Percentiles rank a stretch among this genome's conserved stretches.
These are phyloP conservation scores for Parastagonospora nodorum DNA, from an alignment of 2,329 filamentous ascomycete genomes.

Conservation along the genomic window DNA sequence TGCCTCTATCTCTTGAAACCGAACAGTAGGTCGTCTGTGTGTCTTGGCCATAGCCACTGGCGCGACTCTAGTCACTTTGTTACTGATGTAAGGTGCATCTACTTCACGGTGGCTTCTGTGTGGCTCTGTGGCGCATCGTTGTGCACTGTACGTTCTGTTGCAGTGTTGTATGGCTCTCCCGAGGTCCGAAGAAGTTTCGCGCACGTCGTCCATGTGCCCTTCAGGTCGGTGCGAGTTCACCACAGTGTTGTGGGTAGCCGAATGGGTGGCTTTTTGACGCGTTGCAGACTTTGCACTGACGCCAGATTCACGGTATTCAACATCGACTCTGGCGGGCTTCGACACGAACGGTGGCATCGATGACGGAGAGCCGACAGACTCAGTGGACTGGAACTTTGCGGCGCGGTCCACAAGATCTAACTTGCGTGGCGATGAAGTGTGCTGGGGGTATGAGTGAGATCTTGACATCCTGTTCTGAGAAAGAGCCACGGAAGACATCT, in stretches of 20 bases:
- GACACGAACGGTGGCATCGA: constrained; percentile 23
- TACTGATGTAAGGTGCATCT: background rate
- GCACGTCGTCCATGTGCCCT: too few relatives aligned
- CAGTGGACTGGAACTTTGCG: constrained; percentile 5
- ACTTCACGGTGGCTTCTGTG: background rate
- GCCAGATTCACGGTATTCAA: background rate
- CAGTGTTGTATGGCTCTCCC: background rate
- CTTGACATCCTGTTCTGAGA: constrained; percentile 21
- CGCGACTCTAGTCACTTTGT: background rate
- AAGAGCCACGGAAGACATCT: constrained; percentile 23
- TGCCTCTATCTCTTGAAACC: constrained; percentile 11
- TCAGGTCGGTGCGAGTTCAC: too few relatives aligned
- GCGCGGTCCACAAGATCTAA: constrained; percentile 17
- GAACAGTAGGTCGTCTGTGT: constrained; percentile 19
- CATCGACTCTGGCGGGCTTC: background rate
- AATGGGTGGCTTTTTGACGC: background rate
- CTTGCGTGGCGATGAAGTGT: constrained; percentile 23
- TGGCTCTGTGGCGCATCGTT: too few relatives aligned
- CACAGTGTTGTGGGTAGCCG: too few relatives aligned
- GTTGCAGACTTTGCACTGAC: background rate
- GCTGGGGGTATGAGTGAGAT: constrained; percentile 30
- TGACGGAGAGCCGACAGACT: constrained; percentile 15
- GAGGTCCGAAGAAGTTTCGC: background rate
- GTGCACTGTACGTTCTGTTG: too few relatives aligned
- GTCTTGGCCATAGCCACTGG: background rate